phyloP scores from a whole-genome alignment of 805 yeast genomes.

The Barnettozyma botsteinii region DNA sequence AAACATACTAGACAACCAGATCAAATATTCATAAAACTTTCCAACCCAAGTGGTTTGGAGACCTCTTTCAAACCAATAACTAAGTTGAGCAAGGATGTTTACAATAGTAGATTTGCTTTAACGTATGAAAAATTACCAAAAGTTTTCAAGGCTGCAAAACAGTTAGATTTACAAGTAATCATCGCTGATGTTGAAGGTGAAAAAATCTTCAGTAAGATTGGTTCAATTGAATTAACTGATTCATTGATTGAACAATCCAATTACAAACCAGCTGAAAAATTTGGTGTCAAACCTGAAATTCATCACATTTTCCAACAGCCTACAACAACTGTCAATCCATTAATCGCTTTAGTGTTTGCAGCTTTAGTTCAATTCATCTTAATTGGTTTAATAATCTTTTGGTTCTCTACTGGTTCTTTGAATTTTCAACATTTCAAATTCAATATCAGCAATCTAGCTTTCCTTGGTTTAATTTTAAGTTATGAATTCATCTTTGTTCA shows the following conservation, averaged over 20 bases:
- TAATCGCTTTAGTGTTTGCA: conserved; percentile 18
- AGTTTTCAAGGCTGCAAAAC: conserved; percentile 16
- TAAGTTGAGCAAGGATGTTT: conserved; percentile 9
- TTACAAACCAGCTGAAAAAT: conserved; percentile 16
- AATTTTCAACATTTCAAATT: conserved; percentile 21
- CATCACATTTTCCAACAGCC: conserved; percentile 23
- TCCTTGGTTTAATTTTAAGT: conserved; percentile 16
- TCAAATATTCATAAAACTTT: conserved; percentile 20
- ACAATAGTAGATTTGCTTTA: conserved; percentile 13
- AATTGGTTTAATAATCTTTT: conserved; percentile 13
- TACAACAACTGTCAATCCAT: conserved; percentile 18
- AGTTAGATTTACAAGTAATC: conserved; percentile 16
- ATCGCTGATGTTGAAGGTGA: conserved; percentile 15
- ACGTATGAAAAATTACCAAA: conserved; percentile 21
- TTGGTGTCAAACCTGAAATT: conserved; percentile 23
- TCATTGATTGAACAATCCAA: conserved; percentile 13
- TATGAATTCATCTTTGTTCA: conserved; percentile 24
- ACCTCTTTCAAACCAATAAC: conserved; percentile 23
- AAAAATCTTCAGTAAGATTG: conserved; percentile 11
- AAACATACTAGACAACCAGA: conserved; percentile 19
- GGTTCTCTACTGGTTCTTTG: conserved; percentile 17
- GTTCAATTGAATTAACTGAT: conserved; percentile 18
- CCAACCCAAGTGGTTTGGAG: conserved; percentile 20
- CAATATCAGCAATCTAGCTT: conserved; percentile 12
- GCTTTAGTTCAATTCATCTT: conserved; percentile 13